Evolutionary conservation across 2,329 filamentous ascomycete species (phyloP).

Genomic region (Trichoderma guizhouense): DNA sequence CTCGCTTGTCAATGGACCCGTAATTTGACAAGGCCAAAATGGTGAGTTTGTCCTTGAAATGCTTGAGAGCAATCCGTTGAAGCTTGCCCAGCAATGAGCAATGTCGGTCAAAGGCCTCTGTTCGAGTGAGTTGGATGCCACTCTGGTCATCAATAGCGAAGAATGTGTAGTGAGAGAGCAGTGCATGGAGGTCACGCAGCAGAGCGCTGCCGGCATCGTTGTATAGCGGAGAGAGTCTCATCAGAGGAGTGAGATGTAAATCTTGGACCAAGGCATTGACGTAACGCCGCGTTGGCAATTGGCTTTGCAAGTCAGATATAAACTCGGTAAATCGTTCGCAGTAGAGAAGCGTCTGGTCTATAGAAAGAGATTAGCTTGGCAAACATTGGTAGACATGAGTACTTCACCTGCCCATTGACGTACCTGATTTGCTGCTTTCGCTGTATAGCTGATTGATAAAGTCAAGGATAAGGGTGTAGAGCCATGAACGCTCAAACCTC

Average conservation of each 20-base stretch:
- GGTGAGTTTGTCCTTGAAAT: slow-evolving; percentile 88
- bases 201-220: slow-evolving; percentile 70
- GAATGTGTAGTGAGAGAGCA: slow-evolving; percentile 82
- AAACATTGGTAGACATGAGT: not conserved
- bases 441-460: slow-evolving; percentile 74
- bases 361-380: slow-evolving; percentile 20
- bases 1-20: slow-evolving; percentile 75
- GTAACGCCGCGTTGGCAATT: slow-evolving; percentile 89
- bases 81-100: slow-evolving; percentile 73
- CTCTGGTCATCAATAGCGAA: slow-evolving; percentile 93
- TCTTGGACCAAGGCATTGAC: slow-evolving; percentile 86
- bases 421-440: slow-evolving; percentile 46
- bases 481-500: slow-evolving; percentile 89
- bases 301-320: slow-evolving; percentile 84
- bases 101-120: slow-evolving; percentile 76
- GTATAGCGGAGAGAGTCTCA: slow-evolving; percentile 75
- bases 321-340: slow-evolving; percentile 94
- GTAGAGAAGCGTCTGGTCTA: slow-evolving; percentile 66
- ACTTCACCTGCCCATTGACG: slow-evolving; percentile 12
- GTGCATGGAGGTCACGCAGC: slow-evolving; percentile 72
- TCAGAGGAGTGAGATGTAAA: slow-evolving; percentile 73
- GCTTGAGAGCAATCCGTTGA: slow-evolving; percentile 72
- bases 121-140: slow-evolving; percentile 67
- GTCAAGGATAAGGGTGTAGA: slow-evolving; percentile 80
- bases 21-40: slow-evolving; percentile 91